phyloP scores from a whole-genome alignment of 1,139 yeast species.

The Diutina scorzettiae region DNA sequence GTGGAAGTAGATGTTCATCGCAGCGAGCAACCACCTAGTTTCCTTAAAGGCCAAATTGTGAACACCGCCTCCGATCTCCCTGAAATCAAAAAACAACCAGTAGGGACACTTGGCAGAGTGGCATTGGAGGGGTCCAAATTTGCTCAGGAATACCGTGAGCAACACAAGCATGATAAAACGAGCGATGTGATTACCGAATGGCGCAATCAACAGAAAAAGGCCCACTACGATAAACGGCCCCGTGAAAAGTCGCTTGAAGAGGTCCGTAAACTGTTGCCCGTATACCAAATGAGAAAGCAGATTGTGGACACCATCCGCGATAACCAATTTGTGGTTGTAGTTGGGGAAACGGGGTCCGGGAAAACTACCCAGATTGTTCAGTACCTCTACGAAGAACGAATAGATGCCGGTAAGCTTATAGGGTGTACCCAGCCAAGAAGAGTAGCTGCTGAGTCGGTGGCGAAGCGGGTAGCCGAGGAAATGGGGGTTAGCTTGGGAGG shows the following conservation, averaged over 20 bases:
- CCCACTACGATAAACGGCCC: slow-evolving; percentile 23
- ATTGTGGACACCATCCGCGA: slow-evolving; percentile 43
- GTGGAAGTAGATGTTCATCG: slow-evolving; percentile 53
- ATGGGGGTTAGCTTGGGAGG: slow-evolving; percentile 46
- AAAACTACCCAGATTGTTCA: slow-evolving; percentile 16
- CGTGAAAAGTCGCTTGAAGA: slow-evolving; percentile 53
- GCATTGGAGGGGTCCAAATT: slow-evolving; percentile 68
- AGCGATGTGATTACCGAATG: slow-evolving; percentile 29
- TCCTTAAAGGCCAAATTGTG: slow-evolving; percentile 41
- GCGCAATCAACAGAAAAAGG: slow-evolving; percentile 32
- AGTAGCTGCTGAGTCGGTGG: slow-evolving; percentile 74
- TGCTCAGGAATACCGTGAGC: slow-evolving; percentile 53
- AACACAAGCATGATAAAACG: slow-evolving; percentile 9
- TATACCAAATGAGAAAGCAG: slow-evolving; percentile 46
- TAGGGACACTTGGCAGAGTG: slow-evolving; percentile 66
- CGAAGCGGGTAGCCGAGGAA: slow-evolving; percentile 57
- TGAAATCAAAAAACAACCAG: slow-evolving; percentile 54
- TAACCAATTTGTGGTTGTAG: slow-evolving; percentile 34
- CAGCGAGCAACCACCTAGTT: slow-evolving; percentile 57
- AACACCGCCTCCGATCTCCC: slow-evolving; percentile 24
- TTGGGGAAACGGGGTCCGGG: slow-evolving; percentile 44
- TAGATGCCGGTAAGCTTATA: slow-evolving; percentile 56
- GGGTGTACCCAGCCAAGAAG: slow-evolving; percentile 93
- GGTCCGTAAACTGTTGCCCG: slow-evolving; percentile 66
- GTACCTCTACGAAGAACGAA: slow-evolving; percentile 81